Evolutionary conservation across 805 yeast species (phyloP), one percentile per base, ranked within the genome.

Genomic region (Kluyveromyces aestuarii): DNA sequence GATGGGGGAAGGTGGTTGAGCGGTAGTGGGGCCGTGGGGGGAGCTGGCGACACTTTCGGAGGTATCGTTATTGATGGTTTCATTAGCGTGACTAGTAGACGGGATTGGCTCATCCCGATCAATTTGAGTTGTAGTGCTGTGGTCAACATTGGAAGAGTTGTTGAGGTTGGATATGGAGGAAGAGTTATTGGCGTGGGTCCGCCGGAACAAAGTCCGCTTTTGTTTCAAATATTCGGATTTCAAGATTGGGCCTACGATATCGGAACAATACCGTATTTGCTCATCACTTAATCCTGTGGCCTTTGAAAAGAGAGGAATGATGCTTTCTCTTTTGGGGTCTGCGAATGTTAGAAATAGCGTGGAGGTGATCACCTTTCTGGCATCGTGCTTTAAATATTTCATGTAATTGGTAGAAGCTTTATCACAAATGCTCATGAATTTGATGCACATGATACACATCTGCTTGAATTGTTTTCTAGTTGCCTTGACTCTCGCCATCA

Each of bases 261-360:
- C 55, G 37, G 61, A 55, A 48, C 63, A 59, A 46, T 57, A 53
- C 13, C 48, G 50, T 10, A 61, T 44, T 39, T 61, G 63, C 17
- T 48, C 51, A 18, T 49, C 43, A 8, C 60, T 40, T 25, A 61
- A 41, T 2, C 66, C 64, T 7, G 66, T 54, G 8, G 58, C 50
- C 6, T 42, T 48, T 4, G 58, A 47, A 43, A 51, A 60, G 2
- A 52, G 37, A 2, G 41, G 46, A 41, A 56, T 54, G 11, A 48
- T 45, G 6, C 45, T 44, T 27, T 60, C 60, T 41, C 61, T 48
- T 8, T 47, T 49, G 4, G 41, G 27, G 30, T 47, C 55, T 11
- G 60, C 52, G 3, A 54, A 55, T 39, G 59, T 57, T 40, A 61
- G 39, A 4, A 59, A 48, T 41, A 58, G 56, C 8, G 58, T 44